phyloP scores from a whole-genome alignment of 208 protist species.

The Lotmaria passim region DNA sequence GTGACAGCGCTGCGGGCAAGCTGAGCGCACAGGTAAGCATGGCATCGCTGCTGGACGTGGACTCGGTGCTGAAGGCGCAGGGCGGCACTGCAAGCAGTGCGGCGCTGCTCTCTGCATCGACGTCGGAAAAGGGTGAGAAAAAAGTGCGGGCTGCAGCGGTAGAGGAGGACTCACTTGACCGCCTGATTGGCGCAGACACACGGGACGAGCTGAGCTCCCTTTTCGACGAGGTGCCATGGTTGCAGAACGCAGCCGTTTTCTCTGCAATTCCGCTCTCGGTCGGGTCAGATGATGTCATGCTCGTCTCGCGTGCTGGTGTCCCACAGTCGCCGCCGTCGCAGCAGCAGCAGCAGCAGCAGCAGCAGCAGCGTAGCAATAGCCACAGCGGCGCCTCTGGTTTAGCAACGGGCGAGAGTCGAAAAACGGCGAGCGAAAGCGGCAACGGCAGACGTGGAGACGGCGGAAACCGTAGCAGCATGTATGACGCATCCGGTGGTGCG shows the following conservation, averaged over 20 bases:
- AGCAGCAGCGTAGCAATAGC: not conserved
- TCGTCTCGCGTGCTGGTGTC: constrained; percentile 39
- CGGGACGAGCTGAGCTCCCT: constrained; percentile 41
- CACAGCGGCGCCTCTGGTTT: no score
- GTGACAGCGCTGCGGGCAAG: not conserved
- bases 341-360: constrained; percentile 3
- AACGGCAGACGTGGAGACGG: not conserved
- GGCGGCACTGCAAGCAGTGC: not conserved
- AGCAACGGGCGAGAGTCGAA: no score
- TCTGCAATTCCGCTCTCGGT: constrained; percentile 55
- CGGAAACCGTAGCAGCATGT: not conserved
- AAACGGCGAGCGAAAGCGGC: not conserved
- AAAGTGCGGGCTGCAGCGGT: no score
- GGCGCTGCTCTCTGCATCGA: not conserved
- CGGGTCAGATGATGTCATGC: constrained; percentile 64
- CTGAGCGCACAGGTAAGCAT: not conserved
- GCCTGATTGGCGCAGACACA: constrained; percentile 34
- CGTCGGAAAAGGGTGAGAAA: not conserved
- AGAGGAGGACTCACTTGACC: constrained; percentile 32
- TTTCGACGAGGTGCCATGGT: constrained; percentile 64
- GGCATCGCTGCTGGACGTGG: not conserved
- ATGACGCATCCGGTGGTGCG: not conserved
- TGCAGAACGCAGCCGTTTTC: constrained; percentile 71
- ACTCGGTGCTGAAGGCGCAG: not conserved
- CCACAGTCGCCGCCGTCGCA: not conserved